phyloP scores from a whole-genome alignment of 805 yeast species.

The Saturnispora zaruensis region DNA sequence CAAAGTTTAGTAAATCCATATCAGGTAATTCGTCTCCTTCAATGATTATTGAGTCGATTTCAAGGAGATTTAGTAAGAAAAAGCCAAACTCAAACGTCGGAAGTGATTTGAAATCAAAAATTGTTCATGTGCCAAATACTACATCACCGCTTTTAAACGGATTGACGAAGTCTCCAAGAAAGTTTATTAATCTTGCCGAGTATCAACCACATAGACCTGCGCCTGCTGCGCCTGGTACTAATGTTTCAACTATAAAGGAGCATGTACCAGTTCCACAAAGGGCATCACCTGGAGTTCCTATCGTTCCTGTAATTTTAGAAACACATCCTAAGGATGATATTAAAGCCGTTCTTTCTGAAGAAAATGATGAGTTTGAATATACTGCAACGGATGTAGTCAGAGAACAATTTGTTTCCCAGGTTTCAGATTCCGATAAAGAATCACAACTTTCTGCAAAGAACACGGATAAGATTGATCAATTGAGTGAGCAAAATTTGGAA shows the following conservation, averaged over 20 bases:
- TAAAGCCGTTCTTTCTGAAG: background rate
- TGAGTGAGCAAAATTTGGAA: background rate
- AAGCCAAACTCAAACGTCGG: conserved; percentile 7
- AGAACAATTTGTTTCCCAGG: conserved; percentile 4
- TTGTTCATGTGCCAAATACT: conserved; percentile 18
- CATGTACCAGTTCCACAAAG: conserved; percentile 8
- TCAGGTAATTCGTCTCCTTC: conserved; percentile 20
- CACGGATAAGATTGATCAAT: background rate
- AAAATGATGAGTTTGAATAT: background rate
- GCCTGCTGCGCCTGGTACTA: conserved; percentile 1
- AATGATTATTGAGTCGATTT: conserved; percentile 23
- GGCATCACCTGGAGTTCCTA: conserved; percentile 12
- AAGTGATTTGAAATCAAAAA: conserved; percentile 13
- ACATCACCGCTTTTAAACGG: conserved; percentile 1
- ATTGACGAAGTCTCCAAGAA: conserved; percentile 4
- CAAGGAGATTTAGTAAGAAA: conserved; percentile 21
- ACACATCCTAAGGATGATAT: background rate
- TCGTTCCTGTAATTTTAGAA: background rate
- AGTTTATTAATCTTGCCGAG: conserved; percentile 2
- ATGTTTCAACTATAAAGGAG: background rate
- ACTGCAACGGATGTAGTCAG: background rate
- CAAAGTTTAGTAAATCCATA: background rate
- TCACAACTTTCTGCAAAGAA: background rate
- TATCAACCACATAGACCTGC: conserved; percentile 8
- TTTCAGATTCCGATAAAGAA: background rate